These are phyloP conservation scores for Teunomyces kruisii DNA, from an alignment of 805 yeast genomes.

Conservation along the genomic window DNA sequence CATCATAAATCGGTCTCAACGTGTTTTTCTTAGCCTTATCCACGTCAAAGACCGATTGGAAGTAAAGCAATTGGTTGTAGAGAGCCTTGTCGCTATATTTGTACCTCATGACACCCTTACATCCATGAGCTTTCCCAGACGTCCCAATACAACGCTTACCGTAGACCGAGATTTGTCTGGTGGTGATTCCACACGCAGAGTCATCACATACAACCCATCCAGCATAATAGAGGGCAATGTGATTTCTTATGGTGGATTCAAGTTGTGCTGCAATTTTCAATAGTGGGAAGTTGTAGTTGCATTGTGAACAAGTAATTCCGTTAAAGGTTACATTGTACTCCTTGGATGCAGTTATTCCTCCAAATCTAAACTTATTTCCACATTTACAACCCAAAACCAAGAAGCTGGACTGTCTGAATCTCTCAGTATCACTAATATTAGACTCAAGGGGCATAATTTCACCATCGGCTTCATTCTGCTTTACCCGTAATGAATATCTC, in stretches of 20 bases:
- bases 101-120: constrained; percentile 81
- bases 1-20: constrained; percentile 53
- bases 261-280: constrained; percentile 67
- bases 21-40: constrained; percentile 65
- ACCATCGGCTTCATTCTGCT: constrained; percentile 35
- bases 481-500: constrained; percentile 50
- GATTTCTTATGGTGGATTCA: constrained; percentile 67
- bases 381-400: constrained; percentile 65
- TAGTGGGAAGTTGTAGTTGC: constrained; percentile 52
- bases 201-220: constrained; percentile 88
- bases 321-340: constrained; percentile 60
- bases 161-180: constrained; percentile 85
- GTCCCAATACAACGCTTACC: constrained; percentile 80
- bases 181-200: constrained; percentile 70
- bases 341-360: constrained; percentile 68
- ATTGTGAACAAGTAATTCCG: constrained; percentile 70
- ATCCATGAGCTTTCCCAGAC: constrained; percentile 59
- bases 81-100: constrained; percentile 75
- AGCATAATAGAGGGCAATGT: constrained; percentile 76
- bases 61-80: constrained; percentile 82
- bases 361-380: constrained; percentile 59
- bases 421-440: constrained; percentile 74
- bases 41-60: constrained; percentile 75
- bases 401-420: constrained; percentile 66
- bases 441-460: constrained; percentile 76